Conservation (phyloP, 176 grass and related monocot species). For the Thinopyrum elongatum region DNA sequence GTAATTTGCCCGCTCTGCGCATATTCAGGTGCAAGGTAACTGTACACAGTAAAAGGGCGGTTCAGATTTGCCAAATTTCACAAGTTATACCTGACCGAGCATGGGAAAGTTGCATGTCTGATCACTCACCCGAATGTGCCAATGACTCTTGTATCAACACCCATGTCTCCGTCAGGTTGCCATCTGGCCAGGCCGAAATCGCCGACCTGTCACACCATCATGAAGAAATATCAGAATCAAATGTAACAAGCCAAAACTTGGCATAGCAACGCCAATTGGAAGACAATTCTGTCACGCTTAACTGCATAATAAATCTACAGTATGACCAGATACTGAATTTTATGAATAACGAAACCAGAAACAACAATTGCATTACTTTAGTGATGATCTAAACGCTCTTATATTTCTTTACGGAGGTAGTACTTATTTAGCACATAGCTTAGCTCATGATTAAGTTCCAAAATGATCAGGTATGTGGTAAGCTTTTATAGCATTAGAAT, state of each 20-base stretch:
- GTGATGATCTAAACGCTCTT: too few species aligned
- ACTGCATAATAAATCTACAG: not conserved
- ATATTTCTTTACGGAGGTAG: too few species aligned
- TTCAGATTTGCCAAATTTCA: too few species aligned
- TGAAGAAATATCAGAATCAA: not conserved
- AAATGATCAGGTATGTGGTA: not conserved
- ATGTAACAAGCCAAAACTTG: too few species aligned
- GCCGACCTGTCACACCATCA: conserved; percentile 55
- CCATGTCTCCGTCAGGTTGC: conserved; percentile 94
- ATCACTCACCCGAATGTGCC: conserved; percentile 78
- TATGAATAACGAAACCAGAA: not conserved
- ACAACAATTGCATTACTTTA: too few species aligned
- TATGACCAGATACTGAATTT: not conserved
- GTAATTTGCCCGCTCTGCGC: conserved; percentile 93
- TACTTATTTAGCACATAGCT: not conserved
- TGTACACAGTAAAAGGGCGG: not conserved
- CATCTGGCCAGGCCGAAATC: conserved; percentile 94
- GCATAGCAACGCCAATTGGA: not conserved
- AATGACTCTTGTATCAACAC: conserved; percentile 92
- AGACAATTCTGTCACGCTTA: not conserved
- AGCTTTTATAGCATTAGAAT: not conserved
- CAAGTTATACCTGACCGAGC: not conserved
- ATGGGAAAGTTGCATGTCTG: not conserved
- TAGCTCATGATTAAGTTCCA: not conserved
- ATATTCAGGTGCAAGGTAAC: conserved; percentile 86